phyloP scores from a whole-genome alignment of 345 rosid genomes.

The Brassica nigra region DNA sequence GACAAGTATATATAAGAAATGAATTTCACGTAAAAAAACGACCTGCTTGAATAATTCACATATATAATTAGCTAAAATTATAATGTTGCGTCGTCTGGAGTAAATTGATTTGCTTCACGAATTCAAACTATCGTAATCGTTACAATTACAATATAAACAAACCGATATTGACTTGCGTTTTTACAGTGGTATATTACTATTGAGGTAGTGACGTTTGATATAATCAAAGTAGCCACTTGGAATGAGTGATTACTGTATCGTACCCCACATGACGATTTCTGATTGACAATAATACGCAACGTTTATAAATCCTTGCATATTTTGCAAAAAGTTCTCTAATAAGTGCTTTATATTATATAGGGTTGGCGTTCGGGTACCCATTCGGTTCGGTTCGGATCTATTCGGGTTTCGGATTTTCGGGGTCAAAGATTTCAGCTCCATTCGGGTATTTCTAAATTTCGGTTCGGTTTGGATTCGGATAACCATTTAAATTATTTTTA shows the following conservation, averaged over 20 bases:
- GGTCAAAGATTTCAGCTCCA: too few species aligned
- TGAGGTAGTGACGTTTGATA: constrained; percentile 23
- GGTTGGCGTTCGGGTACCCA: too few species aligned
- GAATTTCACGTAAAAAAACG: background rate
- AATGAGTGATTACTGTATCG: constrained; percentile 8
- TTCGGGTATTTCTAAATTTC: too few species aligned
- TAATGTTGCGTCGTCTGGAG: background rate
- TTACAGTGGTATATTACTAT: constrained; percentile 1
- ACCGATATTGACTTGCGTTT: constrained; percentile 3
- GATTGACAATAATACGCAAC: constrained; percentile 15
- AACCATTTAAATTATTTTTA: too few species aligned
- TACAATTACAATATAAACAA: too few species aligned
- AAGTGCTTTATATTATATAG: background rate
- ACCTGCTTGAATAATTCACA: background rate
- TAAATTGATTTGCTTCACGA: background rate
- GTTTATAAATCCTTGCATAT: background rate
- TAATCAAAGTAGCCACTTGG: constrained; percentile 29
- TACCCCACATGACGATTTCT: constrained; percentile 37
- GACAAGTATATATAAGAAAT: background rate
- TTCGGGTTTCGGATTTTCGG: too few species aligned
- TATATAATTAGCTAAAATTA: background rate
- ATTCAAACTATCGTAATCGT: background rate
- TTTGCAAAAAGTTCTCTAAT: background rate
- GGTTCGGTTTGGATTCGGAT: too few species aligned
- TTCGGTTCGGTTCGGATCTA: too few species aligned